Conservation (phyloP, 371 early-diverging fungal genomes). For the Apophysomyces variabilis region DNA sequence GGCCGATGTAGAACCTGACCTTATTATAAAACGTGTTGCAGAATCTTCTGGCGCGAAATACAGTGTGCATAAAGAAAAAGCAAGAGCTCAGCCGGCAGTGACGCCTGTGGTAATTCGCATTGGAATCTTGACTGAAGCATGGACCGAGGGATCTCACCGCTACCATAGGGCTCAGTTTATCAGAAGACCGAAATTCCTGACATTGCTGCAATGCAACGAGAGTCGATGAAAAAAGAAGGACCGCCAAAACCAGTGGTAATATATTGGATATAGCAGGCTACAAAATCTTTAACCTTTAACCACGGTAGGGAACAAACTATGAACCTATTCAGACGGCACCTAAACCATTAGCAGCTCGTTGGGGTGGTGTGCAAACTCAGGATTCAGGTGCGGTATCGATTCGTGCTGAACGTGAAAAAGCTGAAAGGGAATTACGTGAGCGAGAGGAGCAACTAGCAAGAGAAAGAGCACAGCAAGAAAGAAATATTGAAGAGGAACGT, state of each 20-base stretch:
- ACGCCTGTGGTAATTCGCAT: constrained; percentile 53
- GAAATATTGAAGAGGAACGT: constrained; percentile 31
- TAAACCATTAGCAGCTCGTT: constrained; percentile 45
- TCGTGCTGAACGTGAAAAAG: constrained; percentile 54
- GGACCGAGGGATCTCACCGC: not conserved
- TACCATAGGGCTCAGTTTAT: constrained; percentile 60
- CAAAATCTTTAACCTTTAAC: not conserved
- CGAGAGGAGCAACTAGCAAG: constrained; percentile 46
- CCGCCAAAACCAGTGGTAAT: constrained; percentile 50
- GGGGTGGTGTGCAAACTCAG: constrained; percentile 35
- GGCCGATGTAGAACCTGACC: constrained; percentile 80
- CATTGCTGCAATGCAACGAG: constrained; percentile 66
- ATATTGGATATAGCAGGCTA: not conserved
- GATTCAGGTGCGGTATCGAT: constrained; percentile 41
- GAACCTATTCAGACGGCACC: constrained; percentile 53
- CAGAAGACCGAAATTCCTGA: constrained; percentile 68
- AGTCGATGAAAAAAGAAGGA: constrained; percentile 59
- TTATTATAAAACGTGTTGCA: constrained; percentile 85
- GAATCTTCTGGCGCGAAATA: constrained; percentile 92
- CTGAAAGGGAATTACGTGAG: constrained; percentile 58
- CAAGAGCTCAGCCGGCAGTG: constrained; percentile 43
- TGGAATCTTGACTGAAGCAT: not conserved
- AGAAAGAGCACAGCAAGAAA: constrained; percentile 17
- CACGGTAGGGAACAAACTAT: constrained; percentile 43
- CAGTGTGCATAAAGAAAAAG: constrained; percentile 73